Percentiles rank a stretch among this genome's conserved stretches.
phyloP scores from a whole-genome alignment of 2,329 filamentous ascomycete genomes.

The Cercospora sojina region DNA sequence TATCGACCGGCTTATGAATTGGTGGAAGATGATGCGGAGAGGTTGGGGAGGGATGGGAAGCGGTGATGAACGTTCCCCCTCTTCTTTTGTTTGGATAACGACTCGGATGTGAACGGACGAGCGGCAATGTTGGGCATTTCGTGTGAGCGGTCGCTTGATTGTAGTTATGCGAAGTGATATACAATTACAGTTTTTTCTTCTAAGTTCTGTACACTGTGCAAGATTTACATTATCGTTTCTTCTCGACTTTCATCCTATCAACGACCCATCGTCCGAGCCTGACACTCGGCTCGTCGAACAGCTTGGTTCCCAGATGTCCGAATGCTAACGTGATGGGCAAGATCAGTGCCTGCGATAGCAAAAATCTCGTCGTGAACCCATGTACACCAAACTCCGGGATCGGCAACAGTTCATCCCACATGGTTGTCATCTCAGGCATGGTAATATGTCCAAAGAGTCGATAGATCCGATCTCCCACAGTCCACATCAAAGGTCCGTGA shows the following conservation, averaged over 20 bases:
- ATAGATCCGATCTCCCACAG: constrained; percentile 55
- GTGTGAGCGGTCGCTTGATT: not conserved
- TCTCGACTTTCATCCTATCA: constrained; percentile 24
- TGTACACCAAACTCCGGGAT: constrained; percentile 57
- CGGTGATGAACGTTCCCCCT: not conserved
- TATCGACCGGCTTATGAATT: constrained; percentile 61
- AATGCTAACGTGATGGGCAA: constrained; percentile 55
- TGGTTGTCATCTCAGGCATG: constrained; percentile 13
- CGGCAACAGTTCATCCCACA: constrained; percentile 19
- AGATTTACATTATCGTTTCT: constrained; percentile 6
- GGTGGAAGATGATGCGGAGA: constrained; percentile 68
- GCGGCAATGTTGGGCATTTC: not conserved
- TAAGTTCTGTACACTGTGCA: not conserved
- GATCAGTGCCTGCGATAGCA: constrained; percentile 57
- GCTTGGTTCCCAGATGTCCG: constrained; percentile 58
- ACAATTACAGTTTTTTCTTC: not conserved
- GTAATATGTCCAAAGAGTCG: constrained; percentile 45
- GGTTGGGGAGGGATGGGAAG: constrained; percentile 62
- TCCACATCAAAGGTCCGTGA: constrained; percentile 58
- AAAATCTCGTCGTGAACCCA: constrained; percentile 52
- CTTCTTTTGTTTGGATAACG: not conserved
- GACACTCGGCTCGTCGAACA: constrained; percentile 57
- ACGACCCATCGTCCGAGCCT: constrained; percentile 59
- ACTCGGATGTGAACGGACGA: not conserved
- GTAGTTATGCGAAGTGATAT: not conserved